Percentiles rank a stretch among this genome's conserved stretches.
Conservation (phyloP, 495 filamentous ascomycete species). For the Sphaerosporella brunnea region DNA sequence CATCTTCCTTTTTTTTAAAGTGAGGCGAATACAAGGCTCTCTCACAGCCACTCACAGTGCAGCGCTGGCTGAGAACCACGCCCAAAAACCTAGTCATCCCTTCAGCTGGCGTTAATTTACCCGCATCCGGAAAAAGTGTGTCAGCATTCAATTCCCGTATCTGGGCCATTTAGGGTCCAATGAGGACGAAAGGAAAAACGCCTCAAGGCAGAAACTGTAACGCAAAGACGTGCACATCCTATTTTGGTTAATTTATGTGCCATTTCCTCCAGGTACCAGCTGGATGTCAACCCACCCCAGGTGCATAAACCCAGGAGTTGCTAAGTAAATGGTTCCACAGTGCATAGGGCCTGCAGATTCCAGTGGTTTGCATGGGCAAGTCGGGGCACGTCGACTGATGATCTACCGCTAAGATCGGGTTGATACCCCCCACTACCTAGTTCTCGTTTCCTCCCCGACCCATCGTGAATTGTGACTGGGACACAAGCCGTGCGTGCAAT, state of each 20-base stretch:
- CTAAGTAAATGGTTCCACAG: slow-evolving; percentile 1
- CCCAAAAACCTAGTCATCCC: no score
- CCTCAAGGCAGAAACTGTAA: neutral
- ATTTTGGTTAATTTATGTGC: neutral
- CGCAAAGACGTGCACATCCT: neutral
- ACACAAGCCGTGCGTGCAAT: neutral
- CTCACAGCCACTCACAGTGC: neutral
- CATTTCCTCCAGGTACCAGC: slow-evolving; percentile 2
- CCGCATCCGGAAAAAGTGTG: no score
- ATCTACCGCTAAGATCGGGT: neutral
- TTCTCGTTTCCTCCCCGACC: neutral
- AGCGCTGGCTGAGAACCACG: no score
- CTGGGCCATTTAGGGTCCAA: neutral
- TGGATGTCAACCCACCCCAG: no score
- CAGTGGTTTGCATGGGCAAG: neutral
- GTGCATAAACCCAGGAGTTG: no score
- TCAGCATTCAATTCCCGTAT: neutral
- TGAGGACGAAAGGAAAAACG: neutral
- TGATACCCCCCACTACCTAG: neutral
- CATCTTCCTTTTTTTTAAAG: neutral
- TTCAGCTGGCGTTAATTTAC: no score
- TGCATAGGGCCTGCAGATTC: slow-evolving; percentile 3
- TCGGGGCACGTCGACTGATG: slow-evolving; percentile 1
- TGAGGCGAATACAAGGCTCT: slow-evolving; percentile 3
- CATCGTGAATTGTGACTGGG: neutral